Evolutionary conservation across 495 filamentous ascomycete genomes (phyloP), one percentile per base, ranked within the genome.

Genomic region (Hyphodiscus hymeniophilus): DNA sequence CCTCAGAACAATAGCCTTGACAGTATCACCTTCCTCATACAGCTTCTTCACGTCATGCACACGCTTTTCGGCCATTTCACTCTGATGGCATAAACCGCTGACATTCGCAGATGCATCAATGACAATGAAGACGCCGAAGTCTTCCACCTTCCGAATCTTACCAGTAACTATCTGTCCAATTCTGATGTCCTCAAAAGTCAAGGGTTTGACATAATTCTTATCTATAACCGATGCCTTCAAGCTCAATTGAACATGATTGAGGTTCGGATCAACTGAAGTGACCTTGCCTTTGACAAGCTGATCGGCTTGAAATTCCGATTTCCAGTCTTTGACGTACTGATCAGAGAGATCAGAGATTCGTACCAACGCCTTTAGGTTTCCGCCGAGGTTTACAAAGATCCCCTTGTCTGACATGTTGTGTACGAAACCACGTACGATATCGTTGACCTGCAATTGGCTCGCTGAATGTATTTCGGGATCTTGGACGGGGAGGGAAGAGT

Each of bases 301-400:
- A 58, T 88, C 87, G 28, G 85, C 65, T 52, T 91, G 77, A 67
- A 88, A 95, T 13, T 77, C 65, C n/a, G 83, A 74, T 68, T 94
- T 94, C 92, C 92, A 98, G 39, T 96, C 87, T 64, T 96, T 97
- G 56, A 97, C 70, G 60, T 78, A 97, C 3, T 76, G 75, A 60
- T 98, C 91, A 0, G 90, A 94, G 15, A 97, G 78, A 59, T 96
- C 88, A 10, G 83, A 82, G 39, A 97, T 77, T 51, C 81, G 80
- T 23, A 91, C 80, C 61, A 85, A 85, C 3, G 82, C 91, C 24
- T 79, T 85, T n/a, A 95, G 69, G 48, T 82, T 77, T 21, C 81
- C 80, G 22, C 87, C 87, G 4, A 98, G 68, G 38, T 77, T 68
- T 26, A 98, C 76, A 54, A 95, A 95, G 1, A 97, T 58, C 32